Base-by-base conservation (phyloP, 2,329 filamentous ascomycete genomes). In the Thermothelomyces thermophilus region DNA sequence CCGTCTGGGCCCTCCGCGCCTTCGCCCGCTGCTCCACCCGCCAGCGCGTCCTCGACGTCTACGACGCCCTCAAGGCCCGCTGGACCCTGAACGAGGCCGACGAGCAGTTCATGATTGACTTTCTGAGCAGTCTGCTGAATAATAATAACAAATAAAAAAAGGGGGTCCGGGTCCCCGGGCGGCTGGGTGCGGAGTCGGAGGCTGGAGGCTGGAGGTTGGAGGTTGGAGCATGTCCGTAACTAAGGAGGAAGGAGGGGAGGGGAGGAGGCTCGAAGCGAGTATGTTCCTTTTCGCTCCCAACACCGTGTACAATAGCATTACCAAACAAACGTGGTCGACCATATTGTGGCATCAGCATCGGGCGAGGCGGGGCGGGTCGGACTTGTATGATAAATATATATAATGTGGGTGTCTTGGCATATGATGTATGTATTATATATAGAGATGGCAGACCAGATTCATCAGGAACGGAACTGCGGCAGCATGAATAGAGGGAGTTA, bases 1-100 rank as follows among this genome's bases (percentile, higher is more conserved):
- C 76, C 36, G 72, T 79, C 35, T 82, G 79, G 71, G 71, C 74
- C 0, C 63, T 89, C 33, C 70, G 73, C 39, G 85, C 87, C 3
- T 87, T 86, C 63, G 73, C 74, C 52, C 78, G 73, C 54, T 84
- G 80, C 60, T 72, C 73, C 1, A 63, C 65, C 5, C 16, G 26
- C 19, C 70, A 76, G 10, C 68, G 71, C 28, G 73, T 83, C 41
- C 53, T 81, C 52, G 68, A 74, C 36, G 74, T 79, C 3, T 89
- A 77, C 59, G 70, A 73, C 20, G 64, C 66, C 20, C 61, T 82
- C 49, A 69, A 67, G 31, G 57, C 64, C 35, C 68, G 74, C 31
- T 82, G 77, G 75, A 60, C 70, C 14, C 64, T 75, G 35, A 62
- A 66, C 2, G 48, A 63, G 13, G 64, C 65, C 5, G 70, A 72